These are phyloP conservation scores for Biscogniauxia sp. DNA, from an alignment of 2,329 filamentous ascomycete species.

Conservation along the genomic window DNA sequence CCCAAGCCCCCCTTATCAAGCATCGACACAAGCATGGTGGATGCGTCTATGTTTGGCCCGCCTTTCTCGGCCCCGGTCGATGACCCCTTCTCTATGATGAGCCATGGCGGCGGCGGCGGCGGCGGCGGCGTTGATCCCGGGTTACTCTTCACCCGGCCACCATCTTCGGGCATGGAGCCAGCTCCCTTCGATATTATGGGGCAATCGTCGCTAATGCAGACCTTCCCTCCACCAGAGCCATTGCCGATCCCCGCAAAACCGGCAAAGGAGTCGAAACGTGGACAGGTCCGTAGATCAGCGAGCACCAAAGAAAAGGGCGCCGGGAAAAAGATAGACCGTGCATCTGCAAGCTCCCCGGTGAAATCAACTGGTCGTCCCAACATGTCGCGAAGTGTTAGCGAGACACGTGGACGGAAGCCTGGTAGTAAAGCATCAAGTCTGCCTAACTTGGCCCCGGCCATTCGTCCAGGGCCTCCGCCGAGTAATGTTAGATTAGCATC, in stretches of 20 bases:
- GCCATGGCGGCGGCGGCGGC: slow-evolving; percentile 35
- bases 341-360: slow-evolving; percentile 48
- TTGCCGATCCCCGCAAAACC: slow-evolving; percentile 20
- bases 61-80: slow-evolving; percentile 46
- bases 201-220: slow-evolving; percentile 27
- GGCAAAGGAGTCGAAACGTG: slow-evolving; percentile 31
- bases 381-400: slow-evolving; percentile 54
- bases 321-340: slow-evolving; percentile 42
- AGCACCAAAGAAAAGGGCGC: slow-evolving; percentile 44
- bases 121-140: slow-evolving; percentile 55
- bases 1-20: slow-evolving; percentile 46
- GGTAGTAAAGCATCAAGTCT: slow-evolving; percentile 38
- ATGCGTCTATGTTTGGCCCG: slow-evolving; percentile 38
- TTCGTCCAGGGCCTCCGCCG: slow-evolving; percentile 34
- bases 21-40: slow-evolving; percentile 38
- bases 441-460: slow-evolving; percentile 47
- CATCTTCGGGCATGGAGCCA: slow-evolving; percentile 45
- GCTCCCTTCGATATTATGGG: slow-evolving; percentile 34
- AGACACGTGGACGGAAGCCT: slow-evolving; percentile 48
- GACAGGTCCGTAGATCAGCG: slow-evolving; percentile 43
- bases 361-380: slow-evolving; percentile 48
- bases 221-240: slow-evolving; percentile 26
- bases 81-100: slow-evolving; percentile 50
- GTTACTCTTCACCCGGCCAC: slow-evolving; percentile 54
- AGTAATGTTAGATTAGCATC: slow-evolving; percentile 32